Evolutionary conservation across 1,284 basidiomycete genomes (phyloP).

Genomic region (Sanghuangporus weigelae): DNA sequence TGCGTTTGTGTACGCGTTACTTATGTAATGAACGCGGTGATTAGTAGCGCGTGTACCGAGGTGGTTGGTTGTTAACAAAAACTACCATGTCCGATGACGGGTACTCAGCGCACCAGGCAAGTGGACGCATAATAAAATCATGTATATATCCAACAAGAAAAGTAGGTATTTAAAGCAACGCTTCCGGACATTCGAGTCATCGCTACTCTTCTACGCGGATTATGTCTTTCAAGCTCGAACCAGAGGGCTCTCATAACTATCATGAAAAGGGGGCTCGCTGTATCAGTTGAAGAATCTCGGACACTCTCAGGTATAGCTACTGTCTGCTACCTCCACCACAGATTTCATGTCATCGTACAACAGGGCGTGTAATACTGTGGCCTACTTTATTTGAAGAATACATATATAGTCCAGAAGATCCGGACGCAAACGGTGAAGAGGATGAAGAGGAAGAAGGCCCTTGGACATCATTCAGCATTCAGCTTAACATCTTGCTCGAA

Average conservation of each 20-base stretch:
- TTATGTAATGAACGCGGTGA: background rate
- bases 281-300: slow-evolving; percentile 13
- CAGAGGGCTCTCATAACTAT: slow-evolving; percentile 16
- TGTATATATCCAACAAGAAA: background rate
- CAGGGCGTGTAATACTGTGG: slow-evolving; percentile 46
- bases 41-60: background rate
- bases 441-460: slow-evolving; percentile 18
- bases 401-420: slow-evolving; percentile 27
- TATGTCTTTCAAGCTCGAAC: slow-evolving; percentile 12
- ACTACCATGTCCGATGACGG: slow-evolving; percentile 10
- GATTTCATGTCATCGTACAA: background rate
- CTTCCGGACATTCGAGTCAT: slow-evolving; percentile 16
- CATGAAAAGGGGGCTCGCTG: slow-evolving; percentile 7
- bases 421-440: slow-evolving; percentile 17
- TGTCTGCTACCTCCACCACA: background rate
- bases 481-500: slow-evolving; percentile 43
- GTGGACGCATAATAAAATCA: background rate
- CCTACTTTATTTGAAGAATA: slow-evolving; percentile 39
- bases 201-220: slow-evolving; percentile 11
- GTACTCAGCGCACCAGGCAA: background rate
- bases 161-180: slow-evolving; percentile 14
- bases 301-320: slow-evolving; percentile 7
- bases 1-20: slow-evolving; percentile 5
- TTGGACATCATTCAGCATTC: slow-evolving; percentile 38
- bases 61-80: background rate